phyloP scores from a whole-genome alignment of 805 yeast genomes.

The Tetrapisispora fleetii region DNA sequence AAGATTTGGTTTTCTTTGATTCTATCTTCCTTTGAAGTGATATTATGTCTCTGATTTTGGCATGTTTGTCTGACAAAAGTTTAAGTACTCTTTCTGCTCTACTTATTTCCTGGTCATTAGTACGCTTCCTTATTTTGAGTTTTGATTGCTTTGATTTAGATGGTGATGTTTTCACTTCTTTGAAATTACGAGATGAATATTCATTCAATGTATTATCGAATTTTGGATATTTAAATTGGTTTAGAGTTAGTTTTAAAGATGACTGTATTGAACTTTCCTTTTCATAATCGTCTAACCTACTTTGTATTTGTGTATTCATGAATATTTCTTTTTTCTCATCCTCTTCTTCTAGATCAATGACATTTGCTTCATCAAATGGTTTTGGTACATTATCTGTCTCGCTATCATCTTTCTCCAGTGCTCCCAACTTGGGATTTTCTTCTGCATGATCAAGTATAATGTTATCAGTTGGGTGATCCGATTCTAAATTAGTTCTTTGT shows the following conservation, averaged over 20 bases:
- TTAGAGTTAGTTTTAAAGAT: constrained; percentile 10
- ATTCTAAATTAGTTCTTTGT: background rate
- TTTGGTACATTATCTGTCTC: background rate
- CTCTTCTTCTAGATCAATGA: background rate
- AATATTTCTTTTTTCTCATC: constrained; percentile 9
- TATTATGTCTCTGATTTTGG: constrained; percentile 21
- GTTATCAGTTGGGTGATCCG: background rate
- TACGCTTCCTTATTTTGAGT: background rate
- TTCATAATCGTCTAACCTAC: constrained; percentile 22
- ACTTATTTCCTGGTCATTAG: background rate
- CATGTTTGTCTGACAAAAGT: constrained; percentile 26
- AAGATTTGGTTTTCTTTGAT: background rate
- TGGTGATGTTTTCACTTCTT: background rate
- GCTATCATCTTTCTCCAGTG: background rate
- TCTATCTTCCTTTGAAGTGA: constrained; percentile 4
- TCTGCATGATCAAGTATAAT: no score
- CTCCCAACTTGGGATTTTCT: no score
- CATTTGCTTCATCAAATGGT: background rate
- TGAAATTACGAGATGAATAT: background rate
- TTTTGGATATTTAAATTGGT: constrained; percentile 14
- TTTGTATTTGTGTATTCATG: constrained; percentile 26
- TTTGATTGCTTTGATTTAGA: background rate
- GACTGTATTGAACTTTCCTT: constrained; percentile 9
- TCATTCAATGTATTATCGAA: background rate
- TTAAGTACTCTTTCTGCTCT: constrained; percentile 14